Evolutionary conservation across 306 rosid species (phyloP), one percentile per base, ranked within the genome.

Genomic region (Gastrolobium villosum): DNA sequence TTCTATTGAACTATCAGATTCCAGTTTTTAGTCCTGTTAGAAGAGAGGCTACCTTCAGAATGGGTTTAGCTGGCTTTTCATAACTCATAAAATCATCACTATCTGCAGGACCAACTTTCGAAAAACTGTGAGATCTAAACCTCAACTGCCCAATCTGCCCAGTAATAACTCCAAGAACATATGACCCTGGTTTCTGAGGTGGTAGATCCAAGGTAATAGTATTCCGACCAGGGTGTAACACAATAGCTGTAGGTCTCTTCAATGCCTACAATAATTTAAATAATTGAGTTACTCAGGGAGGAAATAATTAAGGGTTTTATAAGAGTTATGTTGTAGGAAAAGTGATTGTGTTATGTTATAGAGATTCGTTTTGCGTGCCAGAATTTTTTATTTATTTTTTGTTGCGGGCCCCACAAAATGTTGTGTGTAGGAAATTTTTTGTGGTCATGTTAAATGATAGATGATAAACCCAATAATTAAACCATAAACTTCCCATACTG

Each of bases 131-230:
- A 81, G 99, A 95, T 83, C 99, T 89, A 81, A 95, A 90, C 60
- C 96, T 82, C 85, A 95, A 85, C 77, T 85, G 92, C 80, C 99
- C 99, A 79, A 95, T 90, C 77, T 91, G 91, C 78, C 99, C 99
- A 41, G 99, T 95, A 56, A 95, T 88, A 91, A 89, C 97, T 63
- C 99, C 99, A 82, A 95, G 88, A 73, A 93, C 97, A 83, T 95
- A 95, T 50, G 99, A 95, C 81, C 99, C 99, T 65, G 98, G 99
- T 81, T 91, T 88, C 81, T 95, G 99, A 30, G 98, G 97, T 55
- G 99, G 99, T 78, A 95, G 80, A 82, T 88, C 94, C 84, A 95
- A 85, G 81, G 96, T 90, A 81, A 93, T 84, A 54, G 91, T 90
- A 83, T 95, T 95, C 70, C 91, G 97, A 81, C 98, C 97, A 84